Percentiles rank a stretch among this genome's conserved stretches.
phyloP scores from a whole-genome alignment of 108 stramenopile genomes.

The Nitzschia inconspicua region DNA sequence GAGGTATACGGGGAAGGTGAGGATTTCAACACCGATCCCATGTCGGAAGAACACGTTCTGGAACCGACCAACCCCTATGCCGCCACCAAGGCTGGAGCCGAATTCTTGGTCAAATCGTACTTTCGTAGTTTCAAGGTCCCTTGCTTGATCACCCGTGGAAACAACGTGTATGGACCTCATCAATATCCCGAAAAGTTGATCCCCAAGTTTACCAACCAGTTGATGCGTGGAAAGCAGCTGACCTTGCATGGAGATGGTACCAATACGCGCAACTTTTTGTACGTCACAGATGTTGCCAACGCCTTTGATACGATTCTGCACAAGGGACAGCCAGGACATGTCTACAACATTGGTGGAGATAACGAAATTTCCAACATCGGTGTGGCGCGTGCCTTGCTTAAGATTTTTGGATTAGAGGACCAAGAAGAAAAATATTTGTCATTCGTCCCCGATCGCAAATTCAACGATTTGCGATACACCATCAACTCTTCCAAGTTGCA shows the following conservation, averaged over 20 bases:
- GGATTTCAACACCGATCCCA: constrained; percentile 89
- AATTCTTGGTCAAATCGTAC: constrained; percentile 95
- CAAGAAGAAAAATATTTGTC: constrained; percentile 69
- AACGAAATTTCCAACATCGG: constrained; percentile 89
- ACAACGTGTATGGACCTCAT: constrained; percentile 99
- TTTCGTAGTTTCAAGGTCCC: constrained; percentile 92
- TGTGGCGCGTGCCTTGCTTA: constrained; percentile 84
- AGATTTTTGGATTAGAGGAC: constrained; percentile 68
- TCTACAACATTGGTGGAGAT: constrained; percentile 97
- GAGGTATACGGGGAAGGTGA: constrained; percentile 99
- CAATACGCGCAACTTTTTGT: constrained; percentile 97
- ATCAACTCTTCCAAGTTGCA: constrained; percentile 89
- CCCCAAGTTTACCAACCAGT: constrained; percentile 98
- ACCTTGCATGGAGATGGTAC: constrained; percentile 97
- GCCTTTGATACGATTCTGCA: constrained; percentile 97
- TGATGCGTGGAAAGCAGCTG: constrained; percentile 80
- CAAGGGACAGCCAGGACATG: constrained; percentile 86
- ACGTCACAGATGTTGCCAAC: constrained; percentile 94
- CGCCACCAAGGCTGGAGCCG: constrained; percentile 98
- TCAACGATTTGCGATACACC: constrained; percentile 99
- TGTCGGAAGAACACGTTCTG: constrained; percentile 95
- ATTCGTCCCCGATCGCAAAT: constrained; percentile 94
- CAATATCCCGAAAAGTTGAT: constrained; percentile 99
- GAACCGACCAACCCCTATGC: constrained; percentile 99
- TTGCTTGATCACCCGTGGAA: constrained; percentile 95